Conservation (phyloP, 805 yeast species). For the Middelhovenomyces tepae region DNA sequence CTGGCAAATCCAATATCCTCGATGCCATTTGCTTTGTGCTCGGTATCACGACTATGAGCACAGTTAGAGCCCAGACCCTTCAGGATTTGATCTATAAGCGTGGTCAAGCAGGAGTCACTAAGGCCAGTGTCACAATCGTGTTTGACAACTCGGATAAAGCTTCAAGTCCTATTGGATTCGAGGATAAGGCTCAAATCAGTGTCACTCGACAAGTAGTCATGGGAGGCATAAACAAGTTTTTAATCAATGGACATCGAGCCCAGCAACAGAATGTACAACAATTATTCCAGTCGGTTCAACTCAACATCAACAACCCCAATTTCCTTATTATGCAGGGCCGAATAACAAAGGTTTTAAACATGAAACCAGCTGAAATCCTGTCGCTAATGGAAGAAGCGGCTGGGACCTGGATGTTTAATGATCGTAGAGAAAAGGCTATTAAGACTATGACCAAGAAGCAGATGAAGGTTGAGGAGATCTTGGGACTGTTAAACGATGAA, state of each 20-base stretch:
- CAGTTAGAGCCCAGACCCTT: slow-evolving; percentile 85
- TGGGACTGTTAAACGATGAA: slow-evolving; percentile 67
- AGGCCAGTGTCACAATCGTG: slow-evolving; percentile 92
- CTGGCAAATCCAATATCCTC: slow-evolving; percentile 92
- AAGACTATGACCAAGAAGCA: slow-evolving; percentile 89
- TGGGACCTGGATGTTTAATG: slow-evolving; percentile 93
- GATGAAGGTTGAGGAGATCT: slow-evolving; percentile 69
- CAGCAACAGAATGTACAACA: slow-evolving; percentile 88
- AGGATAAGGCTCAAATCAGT: slow-evolving; percentile 64
- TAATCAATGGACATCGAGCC: slow-evolving; percentile 93
- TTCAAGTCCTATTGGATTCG: slow-evolving; percentile 83
- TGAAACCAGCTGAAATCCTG: slow-evolving; percentile 86
- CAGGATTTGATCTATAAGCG: slow-evolving; percentile 94
- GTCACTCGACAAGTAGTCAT: slow-evolving; percentile 86
- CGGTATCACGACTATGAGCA: slow-evolving; percentile 90
- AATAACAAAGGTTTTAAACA: slow-evolving; percentile 91
- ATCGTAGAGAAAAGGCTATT: slow-evolving; percentile 83
- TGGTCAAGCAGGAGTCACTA: slow-evolving; percentile 97
- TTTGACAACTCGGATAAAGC: slow-evolving; percentile 76
- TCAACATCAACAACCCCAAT: slow-evolving; percentile 94
- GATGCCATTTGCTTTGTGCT: slow-evolving; percentile 98
- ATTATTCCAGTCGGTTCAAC: slow-evolving; percentile 87
- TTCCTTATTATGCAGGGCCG: slow-evolving; percentile 98
- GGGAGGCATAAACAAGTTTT: slow-evolving; percentile 87
- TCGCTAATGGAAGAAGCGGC: slow-evolving; percentile 97